Percentiles rank a stretch among this genome's conserved stretches.
Conservation (phyloP, 305 asterid species). For the Solanum chacoense region DNA sequence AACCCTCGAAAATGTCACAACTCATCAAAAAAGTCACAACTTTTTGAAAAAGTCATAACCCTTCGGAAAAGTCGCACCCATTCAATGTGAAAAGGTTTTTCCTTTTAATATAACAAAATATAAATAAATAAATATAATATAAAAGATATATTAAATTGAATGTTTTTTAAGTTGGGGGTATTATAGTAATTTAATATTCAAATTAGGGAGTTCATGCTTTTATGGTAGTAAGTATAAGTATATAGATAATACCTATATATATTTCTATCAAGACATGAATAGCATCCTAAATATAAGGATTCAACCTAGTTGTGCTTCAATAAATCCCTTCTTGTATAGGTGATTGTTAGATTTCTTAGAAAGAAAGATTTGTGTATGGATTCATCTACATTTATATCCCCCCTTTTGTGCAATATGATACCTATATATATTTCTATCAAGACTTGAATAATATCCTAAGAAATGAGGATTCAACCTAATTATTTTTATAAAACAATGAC, state of each 20-base stretch:
- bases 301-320: neutral
- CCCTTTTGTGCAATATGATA: neutral
- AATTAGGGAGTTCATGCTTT: neutral
- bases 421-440: neutral
- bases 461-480: neutral
- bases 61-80: neutral
- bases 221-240: neutral
- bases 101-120: neutral
- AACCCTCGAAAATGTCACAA: neutral
- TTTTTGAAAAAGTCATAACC: neutral
- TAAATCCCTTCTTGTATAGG: neutral
- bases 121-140: too few relatives aligned
- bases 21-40: neutral
- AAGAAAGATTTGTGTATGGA: neutral
- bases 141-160: neutral
- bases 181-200: neutral
- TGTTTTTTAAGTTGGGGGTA: neutral
- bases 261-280: neutral
- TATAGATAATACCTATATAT: neutral
- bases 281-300: neutral
- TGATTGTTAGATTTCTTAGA: neutral
- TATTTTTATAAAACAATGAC: neutral
- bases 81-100: neutral
- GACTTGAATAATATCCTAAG: neutral
- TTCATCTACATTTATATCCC: neutral